Percentiles rank a stretch among this genome's conserved stretches.
These are phyloP conservation scores for Fusarium phyllophilum DNA, from an alignment of 2,329 filamentous ascomycete species.

Conservation along the genomic window DNA sequence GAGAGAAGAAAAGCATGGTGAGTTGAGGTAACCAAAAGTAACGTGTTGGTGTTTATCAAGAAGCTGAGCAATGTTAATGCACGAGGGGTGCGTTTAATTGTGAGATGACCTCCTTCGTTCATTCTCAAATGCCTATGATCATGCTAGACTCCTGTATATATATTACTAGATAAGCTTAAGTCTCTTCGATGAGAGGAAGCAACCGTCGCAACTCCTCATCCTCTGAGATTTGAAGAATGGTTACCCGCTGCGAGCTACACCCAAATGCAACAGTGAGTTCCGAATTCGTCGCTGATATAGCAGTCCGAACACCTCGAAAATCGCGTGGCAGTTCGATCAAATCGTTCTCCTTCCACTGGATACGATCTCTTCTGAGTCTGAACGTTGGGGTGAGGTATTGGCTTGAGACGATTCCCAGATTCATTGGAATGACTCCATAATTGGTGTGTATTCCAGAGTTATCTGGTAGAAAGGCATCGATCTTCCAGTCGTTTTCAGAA, in stretches of 20 bases:
- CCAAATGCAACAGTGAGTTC: not conserved
- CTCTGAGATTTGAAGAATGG: not conserved
- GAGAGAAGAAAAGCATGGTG: not conserved
- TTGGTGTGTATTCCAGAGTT: not conserved
- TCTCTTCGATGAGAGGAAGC: not conserved
- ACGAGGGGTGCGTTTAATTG: too few relatives aligned
- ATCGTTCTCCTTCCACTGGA: not conserved
- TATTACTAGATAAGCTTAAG: too few relatives aligned
- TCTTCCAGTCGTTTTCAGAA: accelerated
- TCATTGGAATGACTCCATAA: not conserved
- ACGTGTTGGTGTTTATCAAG: not conserved
- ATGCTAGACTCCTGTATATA: too few relatives aligned
- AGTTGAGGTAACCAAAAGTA: not conserved
- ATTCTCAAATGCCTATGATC: too few relatives aligned
- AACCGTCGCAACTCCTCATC: not conserved
- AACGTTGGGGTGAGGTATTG: not conserved
- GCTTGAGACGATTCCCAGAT: accelerated
- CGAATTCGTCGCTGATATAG: not conserved
- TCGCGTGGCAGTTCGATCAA: not conserved
- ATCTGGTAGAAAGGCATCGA: not conserved
- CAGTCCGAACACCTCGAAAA: accelerated
- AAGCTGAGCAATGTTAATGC: not conserved
- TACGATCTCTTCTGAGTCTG: accelerated
- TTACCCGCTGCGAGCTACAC: accelerated
- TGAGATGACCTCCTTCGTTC: too few relatives aligned